These are phyloP conservation scores for Arthrobotrys entomopaga DNA, from an alignment of 2,329 filamentous ascomycete genomes.

Conservation along the genomic window DNA sequence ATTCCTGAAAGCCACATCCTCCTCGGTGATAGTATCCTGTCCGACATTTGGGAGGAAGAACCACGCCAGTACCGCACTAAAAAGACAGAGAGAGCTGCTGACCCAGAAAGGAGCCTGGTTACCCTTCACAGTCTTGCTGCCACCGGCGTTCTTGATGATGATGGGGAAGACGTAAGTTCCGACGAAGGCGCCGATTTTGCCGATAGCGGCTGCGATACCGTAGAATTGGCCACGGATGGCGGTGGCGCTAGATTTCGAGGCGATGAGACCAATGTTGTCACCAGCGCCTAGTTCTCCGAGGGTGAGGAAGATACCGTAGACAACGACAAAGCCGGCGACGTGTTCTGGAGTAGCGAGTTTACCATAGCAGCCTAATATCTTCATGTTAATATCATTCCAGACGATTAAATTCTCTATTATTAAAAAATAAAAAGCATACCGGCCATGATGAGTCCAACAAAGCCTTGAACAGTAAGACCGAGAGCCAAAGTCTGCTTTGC, in stretches of 20 bases:
- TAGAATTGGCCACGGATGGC: conserved; percentile 84
- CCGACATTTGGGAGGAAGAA: conserved; percentile 79
- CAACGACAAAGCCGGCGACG: conserved; percentile 79
- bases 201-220: conserved; percentile 76
- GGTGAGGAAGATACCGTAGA: conserved; percentile 81
- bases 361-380: conserved; percentile 80
- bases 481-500: conserved; percentile 74
- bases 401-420: not conserved
- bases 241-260: conserved; percentile 87
- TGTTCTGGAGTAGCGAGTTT: conserved; percentile 74
- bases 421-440: conserved; percentile 21
- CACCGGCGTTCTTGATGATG: conserved; percentile 71
- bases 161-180: conserved; percentile 84
- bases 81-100: conserved; percentile 78
- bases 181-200: conserved; percentile 84
- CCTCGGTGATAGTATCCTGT: conserved; percentile 83
- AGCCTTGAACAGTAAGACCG: conserved; percentile 76
- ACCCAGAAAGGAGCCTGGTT: conserved; percentile 93
- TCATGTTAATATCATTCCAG: conserved; percentile 63
- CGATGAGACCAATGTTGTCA: conserved; percentile 88
- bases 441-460: conserved; percentile 74
- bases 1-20: conserved; percentile 78
- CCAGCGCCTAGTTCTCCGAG: conserved; percentile 85
- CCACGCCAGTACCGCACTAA: conserved; percentile 74
- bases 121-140: conserved; percentile 66